A percentile compares a stretch with the other conserved stretches of the same genome.
These are phyloP conservation scores for Tulasnella sp. DNA, from an alignment of 768 basidiomycete species.

Conservation along the genomic window DNA sequence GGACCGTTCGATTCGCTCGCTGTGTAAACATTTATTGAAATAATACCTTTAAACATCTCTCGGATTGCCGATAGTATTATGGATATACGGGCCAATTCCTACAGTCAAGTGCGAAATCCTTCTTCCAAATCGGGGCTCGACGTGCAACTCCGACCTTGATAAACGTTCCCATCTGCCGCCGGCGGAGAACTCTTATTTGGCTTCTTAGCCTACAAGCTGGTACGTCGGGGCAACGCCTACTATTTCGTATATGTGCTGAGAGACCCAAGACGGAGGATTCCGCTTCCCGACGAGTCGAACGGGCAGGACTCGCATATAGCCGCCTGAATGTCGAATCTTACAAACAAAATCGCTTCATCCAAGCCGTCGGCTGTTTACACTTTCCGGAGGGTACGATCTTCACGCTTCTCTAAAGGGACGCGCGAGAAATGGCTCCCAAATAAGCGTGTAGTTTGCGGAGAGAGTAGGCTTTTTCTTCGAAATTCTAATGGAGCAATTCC, in stretches of 20 bases:
- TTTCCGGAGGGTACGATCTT: background rate
- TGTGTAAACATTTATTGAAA: background rate
- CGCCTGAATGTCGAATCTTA: background rate
- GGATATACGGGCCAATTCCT: no score
- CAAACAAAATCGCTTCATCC: background rate
- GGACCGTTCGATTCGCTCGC: no score
- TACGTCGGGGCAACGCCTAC: background rate
- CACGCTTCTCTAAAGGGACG: background rate
- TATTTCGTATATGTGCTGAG: background rate
- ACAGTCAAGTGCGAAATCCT: no score
- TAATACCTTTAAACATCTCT: background rate
- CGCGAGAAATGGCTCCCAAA: constrained; percentile 5
- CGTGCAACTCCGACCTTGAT: no score
- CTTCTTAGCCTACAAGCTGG: background rate
- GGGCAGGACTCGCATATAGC: background rate
- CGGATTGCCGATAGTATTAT: background rate
- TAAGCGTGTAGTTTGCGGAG: constrained; percentile 12
- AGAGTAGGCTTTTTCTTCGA: background rate
- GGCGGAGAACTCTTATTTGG: no score
- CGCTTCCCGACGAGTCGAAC: background rate
- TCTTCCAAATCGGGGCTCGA: no score
- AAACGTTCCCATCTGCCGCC: no score
- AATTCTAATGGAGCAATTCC: background rate
- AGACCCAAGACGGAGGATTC: background rate
- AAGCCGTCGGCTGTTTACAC: constrained; percentile 12